Conservation (phyloP, 2,329 filamentous ascomycete genomes). For the Bipolaris gigantea region DNA sequence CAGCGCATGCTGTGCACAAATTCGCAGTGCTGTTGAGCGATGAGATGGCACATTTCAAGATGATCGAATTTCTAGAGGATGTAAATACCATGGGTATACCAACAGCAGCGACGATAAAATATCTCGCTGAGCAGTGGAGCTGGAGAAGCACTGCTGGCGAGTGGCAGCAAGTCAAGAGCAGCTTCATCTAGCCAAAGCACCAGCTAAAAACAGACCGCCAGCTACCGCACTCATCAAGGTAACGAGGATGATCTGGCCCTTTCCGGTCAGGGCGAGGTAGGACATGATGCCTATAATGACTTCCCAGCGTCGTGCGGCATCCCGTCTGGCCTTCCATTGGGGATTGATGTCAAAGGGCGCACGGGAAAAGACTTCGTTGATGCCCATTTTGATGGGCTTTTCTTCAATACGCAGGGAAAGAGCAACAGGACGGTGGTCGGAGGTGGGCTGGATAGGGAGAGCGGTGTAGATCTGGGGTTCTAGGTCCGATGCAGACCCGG, state of each 20-base stretch:
- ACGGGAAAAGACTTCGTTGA: conserved; percentile 45
- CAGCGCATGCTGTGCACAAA: conserved; percentile 18
- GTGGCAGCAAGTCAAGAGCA: background rate
- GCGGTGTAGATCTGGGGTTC: conserved; percentile 67
- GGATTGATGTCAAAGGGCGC: conserved; percentile 62
- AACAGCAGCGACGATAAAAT: conserved; percentile 13
- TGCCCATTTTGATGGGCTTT: conserved; percentile 36
- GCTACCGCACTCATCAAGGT: conserved; percentile 32
- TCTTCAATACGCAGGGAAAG: conserved; percentile 70
- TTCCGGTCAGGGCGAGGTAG: conserved; percentile 55
- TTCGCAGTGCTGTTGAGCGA: conserved; percentile 15
- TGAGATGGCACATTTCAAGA: conserved; percentile 12
- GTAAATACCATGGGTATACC: conserved; percentile 19
- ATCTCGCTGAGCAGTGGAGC: conserved; percentile 17
- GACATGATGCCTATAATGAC: conserved; percentile 60
- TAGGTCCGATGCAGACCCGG: conserved; percentile 53
- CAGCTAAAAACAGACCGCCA: conserved; percentile 32
- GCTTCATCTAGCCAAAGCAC: conserved; percentile 21
- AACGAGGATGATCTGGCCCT: conserved; percentile 48
- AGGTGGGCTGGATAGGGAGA: conserved; percentile 76
- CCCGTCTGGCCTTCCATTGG: conserved; percentile 58
- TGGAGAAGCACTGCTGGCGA: conserved; percentile 3
- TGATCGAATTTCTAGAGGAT: conserved; percentile 25
- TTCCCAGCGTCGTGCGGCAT: conserved; percentile 60
- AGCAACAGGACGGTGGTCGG: conserved; percentile 85